Evolutionary conservation across 2,329 filamentous ascomycete species (phyloP).

Genomic region (Diaporthe aspalathi): DNA sequence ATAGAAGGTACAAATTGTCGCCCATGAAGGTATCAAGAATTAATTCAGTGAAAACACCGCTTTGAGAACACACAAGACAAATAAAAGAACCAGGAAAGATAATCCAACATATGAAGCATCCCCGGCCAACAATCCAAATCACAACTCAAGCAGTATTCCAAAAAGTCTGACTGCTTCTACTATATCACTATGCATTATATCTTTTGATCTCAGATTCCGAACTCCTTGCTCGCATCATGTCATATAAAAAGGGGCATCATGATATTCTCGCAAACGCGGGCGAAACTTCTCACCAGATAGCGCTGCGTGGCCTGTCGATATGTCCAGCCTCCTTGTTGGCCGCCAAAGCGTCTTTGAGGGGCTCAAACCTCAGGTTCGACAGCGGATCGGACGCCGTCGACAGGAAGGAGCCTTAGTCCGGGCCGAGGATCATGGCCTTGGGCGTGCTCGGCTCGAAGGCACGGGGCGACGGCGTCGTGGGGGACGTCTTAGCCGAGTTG

Average conservation of each 20-base stretch:
- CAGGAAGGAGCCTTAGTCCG: constrained; percentile 4
- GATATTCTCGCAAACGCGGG: no score
- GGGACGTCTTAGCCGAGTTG: constrained; percentile 24
- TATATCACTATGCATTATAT: not conserved
- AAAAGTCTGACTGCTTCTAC: not conserved
- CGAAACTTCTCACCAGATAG: not conserved
- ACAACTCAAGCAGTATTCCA: not conserved
- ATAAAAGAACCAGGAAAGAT: not conserved
- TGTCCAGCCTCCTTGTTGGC: not conserved
- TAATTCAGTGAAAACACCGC: not conserved
- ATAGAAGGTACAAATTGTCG: not conserved
- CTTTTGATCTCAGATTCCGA: not conserved
- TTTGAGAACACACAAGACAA: not conserved
- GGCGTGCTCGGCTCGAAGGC: constrained; percentile 47
- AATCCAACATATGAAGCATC: not conserved
- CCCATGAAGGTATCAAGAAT: not conserved
- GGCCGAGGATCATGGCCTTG: constrained; percentile 44
- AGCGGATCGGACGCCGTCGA: constrained; percentile 3
- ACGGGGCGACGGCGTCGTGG: constrained; percentile 40
- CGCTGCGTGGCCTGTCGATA: not conserved
- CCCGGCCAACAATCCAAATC: not conserved
- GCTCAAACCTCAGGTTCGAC: not conserved
- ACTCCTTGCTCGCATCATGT: not conserved
- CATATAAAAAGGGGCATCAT: not conserved
- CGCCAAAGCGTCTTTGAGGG: not conserved